These are phyloP conservation scores for Paramecium pentaurelia DNA, from an alignment of 73 alveolate species.

Conservation along the genomic window DNA sequence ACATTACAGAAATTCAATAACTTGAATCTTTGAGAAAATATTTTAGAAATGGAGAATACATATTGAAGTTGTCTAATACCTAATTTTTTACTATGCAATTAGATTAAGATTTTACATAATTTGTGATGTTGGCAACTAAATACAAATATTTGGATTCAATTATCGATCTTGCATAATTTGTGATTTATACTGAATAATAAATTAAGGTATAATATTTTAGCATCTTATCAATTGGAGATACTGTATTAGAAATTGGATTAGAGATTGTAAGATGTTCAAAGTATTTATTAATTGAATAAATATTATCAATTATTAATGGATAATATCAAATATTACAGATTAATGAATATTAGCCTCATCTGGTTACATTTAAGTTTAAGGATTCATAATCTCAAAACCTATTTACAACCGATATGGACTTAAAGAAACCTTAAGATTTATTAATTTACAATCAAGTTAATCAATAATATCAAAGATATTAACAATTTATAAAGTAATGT, in stretches of 20 bases:
- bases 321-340: neutral
- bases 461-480: neutral
- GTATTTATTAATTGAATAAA: neutral
- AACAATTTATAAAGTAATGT: neutral
- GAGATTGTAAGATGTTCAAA: constrained; percentile 32
- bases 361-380: neutral
- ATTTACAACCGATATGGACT: neutral
- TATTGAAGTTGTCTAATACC: neutral
- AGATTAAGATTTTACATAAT: neutral
- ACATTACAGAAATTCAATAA: neutral
- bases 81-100: neutral
- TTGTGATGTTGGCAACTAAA: neutral
- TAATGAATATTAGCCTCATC: neutral
- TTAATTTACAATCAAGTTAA: neutral
- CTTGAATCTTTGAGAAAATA: neutral
- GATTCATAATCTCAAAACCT: neutral
- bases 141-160: neutral
- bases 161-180: neutral
- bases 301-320: neutral
- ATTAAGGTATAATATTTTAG: neutral
- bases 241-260: neutral
- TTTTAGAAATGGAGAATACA: neutral
- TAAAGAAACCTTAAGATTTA: neutral
- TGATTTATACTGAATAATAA: neutral
- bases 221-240: neutral